phyloP scores from a whole-genome alignment of 306 rosid genomes.

The Gillenia trifoliata region DNA sequence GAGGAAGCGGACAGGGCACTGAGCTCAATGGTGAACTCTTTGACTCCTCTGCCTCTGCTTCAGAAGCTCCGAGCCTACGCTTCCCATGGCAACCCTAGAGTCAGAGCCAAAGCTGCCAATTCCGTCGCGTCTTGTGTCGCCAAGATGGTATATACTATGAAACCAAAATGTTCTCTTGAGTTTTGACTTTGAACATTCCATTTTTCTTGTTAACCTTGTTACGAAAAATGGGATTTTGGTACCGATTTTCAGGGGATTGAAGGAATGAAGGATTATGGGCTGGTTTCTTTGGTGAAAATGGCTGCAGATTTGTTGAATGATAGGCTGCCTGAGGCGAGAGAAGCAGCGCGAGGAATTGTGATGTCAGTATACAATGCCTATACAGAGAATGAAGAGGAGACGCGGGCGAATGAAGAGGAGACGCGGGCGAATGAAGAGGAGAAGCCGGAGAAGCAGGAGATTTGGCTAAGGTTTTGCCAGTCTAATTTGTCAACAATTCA shows the following conservation, averaged over 20 bases:
- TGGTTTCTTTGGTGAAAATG: constrained; percentile 55
- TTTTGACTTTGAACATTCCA: background rate
- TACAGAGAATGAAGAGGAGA: constrained; percentile 49
- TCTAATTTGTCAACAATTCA: constrained; percentile 59
- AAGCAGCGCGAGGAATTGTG: constrained; percentile 74
- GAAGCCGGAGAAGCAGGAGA: constrained; percentile 44
- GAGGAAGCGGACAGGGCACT: constrained; percentile 90
- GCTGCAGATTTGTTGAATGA: constrained; percentile 75
- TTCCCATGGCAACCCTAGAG: constrained; percentile 59
- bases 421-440: constrained; percentile 43
- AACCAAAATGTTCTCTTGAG: background rate
- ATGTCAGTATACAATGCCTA: constrained; percentile 40
- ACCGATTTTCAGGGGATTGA: constrained; percentile 47
- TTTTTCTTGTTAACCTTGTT: background rate
- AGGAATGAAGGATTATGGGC: constrained; percentile 68
- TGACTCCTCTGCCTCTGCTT: constrained; percentile 71
- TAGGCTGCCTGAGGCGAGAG: constrained; percentile 93
- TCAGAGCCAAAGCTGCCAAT: constrained; percentile 82
- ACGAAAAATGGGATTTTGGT: background rate
- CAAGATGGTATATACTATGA: constrained; percentile 49
- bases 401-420: constrained; percentile 34
- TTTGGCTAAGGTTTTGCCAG: constrained; percentile 83
- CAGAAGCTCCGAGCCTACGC: constrained; percentile 50
- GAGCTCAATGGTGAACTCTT: constrained; percentile 49
- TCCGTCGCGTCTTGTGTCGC: constrained; percentile 69